Evolutionary conservation across 192 early-diverging fungal genomes (phyloP).

Genomic region (Coemansia sp.): DNA sequence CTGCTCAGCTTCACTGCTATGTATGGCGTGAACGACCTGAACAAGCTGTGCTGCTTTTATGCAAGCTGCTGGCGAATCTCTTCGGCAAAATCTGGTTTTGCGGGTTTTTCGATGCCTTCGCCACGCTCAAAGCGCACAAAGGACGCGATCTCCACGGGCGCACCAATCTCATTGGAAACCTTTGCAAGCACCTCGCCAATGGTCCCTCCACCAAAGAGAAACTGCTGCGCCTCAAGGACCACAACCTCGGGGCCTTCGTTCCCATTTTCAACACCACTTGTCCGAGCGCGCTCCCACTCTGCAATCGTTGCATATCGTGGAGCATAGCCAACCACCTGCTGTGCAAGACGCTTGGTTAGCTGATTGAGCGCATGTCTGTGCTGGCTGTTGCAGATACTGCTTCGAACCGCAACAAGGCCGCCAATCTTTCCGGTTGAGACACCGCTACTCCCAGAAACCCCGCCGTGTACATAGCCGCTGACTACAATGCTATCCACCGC

Average conservation of each 20-base stretch:
- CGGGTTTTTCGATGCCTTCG: conserved; percentile 80
- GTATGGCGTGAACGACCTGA: too few species aligned
- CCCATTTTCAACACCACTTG: conserved; percentile 6
- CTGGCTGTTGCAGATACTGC: conserved; percentile 14
- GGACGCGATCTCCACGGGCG: conserved; percentile 62
- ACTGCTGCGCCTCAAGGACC: conserved; percentile 71
- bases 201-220: conserved; percentile 72
- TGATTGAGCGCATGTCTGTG: conserved; percentile 51
- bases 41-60: not conserved
- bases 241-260: conserved; percentile 24
- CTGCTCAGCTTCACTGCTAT: too few species aligned
- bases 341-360: conserved; percentile 73
- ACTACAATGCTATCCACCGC: conserved; percentile 34
- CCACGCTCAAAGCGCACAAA: conserved; percentile 81
- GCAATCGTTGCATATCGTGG: conserved; percentile 56
- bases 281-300: conserved; percentile 51
- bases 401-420: conserved; percentile 67
- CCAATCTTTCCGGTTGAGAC: conserved; percentile 74
- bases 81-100: conserved; percentile 71
- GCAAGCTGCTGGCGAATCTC: conserved; percentile 66
- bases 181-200: conserved; percentile 63
- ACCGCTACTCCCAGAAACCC: conserved; percentile 25
- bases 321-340: conserved; percentile 83
- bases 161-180: conserved; percentile 45
- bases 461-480: conserved; percentile 76